Evolutionary conservation across 208 protist genomes (phyloP).

Genomic region (Phytomonas sp.): DNA sequence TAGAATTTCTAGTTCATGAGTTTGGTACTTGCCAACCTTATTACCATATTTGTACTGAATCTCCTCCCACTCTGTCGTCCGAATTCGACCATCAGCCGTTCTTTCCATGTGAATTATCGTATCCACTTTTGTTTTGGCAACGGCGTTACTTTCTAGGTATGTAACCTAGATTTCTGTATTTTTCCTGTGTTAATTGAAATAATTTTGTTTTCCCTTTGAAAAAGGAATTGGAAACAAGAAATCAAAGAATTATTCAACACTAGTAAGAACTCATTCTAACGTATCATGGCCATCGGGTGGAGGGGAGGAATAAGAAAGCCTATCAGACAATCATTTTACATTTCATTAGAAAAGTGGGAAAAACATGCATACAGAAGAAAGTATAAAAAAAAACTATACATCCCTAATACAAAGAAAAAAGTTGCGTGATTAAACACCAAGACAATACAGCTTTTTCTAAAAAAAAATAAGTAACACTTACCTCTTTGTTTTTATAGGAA

Average conservation of each 20-base stretch:
- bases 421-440: background rate
- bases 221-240: background rate
- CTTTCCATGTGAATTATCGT: slow-evolving; percentile 46
- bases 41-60: slow-evolving; percentile 88
- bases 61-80: slow-evolving; percentile 89
- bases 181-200: slow-evolving; percentile 2
- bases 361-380: slow-evolving; percentile 4
- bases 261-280: background rate
- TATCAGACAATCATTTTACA: background rate
- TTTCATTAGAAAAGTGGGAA: slow-evolving; percentile 4
- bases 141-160: background rate
- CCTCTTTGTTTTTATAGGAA: background rate
- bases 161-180: background rate
- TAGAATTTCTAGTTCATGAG: slow-evolving; percentile 70
- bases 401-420: background rate
- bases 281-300: background rate
- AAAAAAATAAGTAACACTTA: background rate
- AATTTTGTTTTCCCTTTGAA: background rate
- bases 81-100: slow-evolving; percentile 66
- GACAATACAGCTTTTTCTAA: background rate
- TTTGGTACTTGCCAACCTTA: slow-evolving; percentile 76
- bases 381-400: background rate
- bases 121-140: background rate
- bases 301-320: background rate
- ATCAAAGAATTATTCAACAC: background rate